Evolutionary conservation across 805 yeast genomes (phyloP).

Genomic region (Candida sphagnicola): DNA sequence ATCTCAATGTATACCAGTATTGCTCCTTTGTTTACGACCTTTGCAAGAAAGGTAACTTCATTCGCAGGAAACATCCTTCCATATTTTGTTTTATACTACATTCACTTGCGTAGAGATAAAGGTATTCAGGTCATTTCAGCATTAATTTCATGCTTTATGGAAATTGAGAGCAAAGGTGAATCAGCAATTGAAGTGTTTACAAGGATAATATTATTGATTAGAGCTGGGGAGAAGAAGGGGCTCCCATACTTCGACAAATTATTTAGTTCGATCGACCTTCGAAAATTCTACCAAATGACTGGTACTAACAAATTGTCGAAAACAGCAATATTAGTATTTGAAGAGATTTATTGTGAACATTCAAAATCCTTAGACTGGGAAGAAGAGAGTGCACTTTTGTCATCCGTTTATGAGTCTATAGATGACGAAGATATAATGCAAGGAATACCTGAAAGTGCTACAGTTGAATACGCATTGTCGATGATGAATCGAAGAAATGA

Average conservation of each 20-base stretch:
- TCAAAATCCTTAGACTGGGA: conserved; percentile 1
- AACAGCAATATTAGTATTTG: conserved; percentile 46
- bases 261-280: conserved; percentile 25
- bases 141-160: conserved; percentile 10
- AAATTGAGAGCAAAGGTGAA: conserved; percentile 4
- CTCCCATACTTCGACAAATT: conserved; percentile 21
- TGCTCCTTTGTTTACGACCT: conserved; percentile 29
- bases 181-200: conserved; percentile 15
- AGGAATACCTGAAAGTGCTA: conserved; percentile 61
- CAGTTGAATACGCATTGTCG: conserved; percentile 48
- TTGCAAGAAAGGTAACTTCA: conserved; percentile 14
- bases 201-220: conserved; percentile 24
- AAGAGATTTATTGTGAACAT: conserved; percentile 29
- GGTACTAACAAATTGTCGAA: conserved; percentile 28
- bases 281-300: conserved; percentile 26
- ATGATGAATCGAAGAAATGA: conserved; percentile 29
- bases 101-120: conserved; percentile 13
- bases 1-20: conserved; percentile 22
- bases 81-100: conserved; percentile 20
- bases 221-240: conserved; percentile 36
- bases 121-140: conserved; percentile 7
- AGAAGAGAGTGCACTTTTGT: conserved; percentile 1
- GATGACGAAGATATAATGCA: conserved; percentile 60
- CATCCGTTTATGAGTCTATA: conserved; percentile 44
- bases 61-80: conserved; percentile 20